These are phyloP conservation scores for Lathyrus aphaca DNA, from an alignment of 306 rosid species.

Conservation along the genomic window DNA sequence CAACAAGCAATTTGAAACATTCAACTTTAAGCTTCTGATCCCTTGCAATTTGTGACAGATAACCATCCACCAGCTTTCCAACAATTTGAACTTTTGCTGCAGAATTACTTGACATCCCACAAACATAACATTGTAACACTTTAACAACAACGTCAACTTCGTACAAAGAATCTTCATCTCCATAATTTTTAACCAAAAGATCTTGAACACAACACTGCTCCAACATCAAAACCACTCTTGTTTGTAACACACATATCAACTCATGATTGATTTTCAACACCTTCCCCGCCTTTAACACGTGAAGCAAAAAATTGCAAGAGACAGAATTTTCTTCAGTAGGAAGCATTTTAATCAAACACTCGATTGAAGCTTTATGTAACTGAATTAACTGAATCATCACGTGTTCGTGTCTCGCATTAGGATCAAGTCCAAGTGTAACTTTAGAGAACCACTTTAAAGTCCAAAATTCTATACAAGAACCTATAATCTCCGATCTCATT, in stretches of 20 bases:
- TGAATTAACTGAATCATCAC: constrained; percentile 43
- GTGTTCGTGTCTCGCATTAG: constrained; percentile 32
- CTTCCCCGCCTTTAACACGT: constrained; percentile 61
- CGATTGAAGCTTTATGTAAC: constrained; percentile 55
- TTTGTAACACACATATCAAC: constrained; percentile 50
- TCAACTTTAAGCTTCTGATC: constrained; percentile 61
- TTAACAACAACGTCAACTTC: constrained; percentile 57
- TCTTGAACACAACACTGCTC: constrained; percentile 59
- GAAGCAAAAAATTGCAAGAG: constrained; percentile 71
- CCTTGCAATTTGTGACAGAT: constrained; percentile 64
- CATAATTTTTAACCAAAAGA: constrained; percentile 64
- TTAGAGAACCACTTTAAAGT: constrained; percentile 60
- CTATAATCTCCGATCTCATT: constrained; percentile 54
- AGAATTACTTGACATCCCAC: constrained; percentile 36
- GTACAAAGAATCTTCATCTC: constrained; percentile 46
- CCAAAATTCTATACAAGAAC: constrained; percentile 76
- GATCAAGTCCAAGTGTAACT: constrained; percentile 46
- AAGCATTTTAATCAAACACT: constrained; percentile 66
- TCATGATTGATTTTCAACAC: constrained; percentile 51
- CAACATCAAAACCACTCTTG: constrained; percentile 60
- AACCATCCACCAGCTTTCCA: constrained; percentile 73
- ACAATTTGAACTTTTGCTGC: constrained; percentile 52
- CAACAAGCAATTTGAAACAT: constrained; percentile 59
- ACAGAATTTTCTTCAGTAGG: constrained; percentile 68
- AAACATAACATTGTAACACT: constrained; percentile 57